These are phyloP conservation scores for Penicillium sp. DNA, from an alignment of 2,329 filamentous ascomycete species.

Conservation along the genomic window DNA sequence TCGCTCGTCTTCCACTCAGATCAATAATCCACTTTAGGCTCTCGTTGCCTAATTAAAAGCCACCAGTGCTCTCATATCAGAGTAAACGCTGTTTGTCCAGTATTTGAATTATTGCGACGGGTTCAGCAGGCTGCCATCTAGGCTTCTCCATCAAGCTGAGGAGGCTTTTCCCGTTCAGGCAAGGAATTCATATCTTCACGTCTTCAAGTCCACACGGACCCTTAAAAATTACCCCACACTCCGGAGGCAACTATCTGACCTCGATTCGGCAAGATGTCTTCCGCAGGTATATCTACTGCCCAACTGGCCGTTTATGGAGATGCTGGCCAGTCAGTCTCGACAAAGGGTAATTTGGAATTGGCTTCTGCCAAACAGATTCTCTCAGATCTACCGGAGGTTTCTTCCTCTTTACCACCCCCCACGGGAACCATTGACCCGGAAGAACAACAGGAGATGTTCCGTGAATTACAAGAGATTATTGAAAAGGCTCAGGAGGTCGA, in stretches of 20 bases:
- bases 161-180: neutral
- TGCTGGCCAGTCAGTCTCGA: constrained; percentile 1
- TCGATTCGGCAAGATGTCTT: constrained; percentile 16
- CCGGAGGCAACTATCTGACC: constrained; percentile 6
- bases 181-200: neutral
- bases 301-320: constrained; percentile 3
- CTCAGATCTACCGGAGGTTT: constrained; percentile 19
- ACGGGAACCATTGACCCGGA: constrained; percentile 20
- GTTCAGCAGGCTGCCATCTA: constrained; percentile 6
- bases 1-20: neutral
- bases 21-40: neutral
- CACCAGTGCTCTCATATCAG: neutral
- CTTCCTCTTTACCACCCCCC: constrained; percentile 20
- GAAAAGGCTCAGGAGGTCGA: constrained; percentile 22
- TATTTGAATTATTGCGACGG: neutral
- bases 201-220: neutral
- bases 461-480: constrained; percentile 32
- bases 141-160: constrained; percentile 4
- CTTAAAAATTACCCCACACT: neutral
- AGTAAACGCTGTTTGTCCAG: neutral
- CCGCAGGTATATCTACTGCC: constrained; percentile 14
- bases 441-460: constrained; percentile 37
- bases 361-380: constrained; percentile 30
- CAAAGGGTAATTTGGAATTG: constrained; percentile 15
- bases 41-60: constrained; percentile 1